These are phyloP conservation scores for Xylogone sp. DNA, from an alignment of 2,329 filamentous ascomycete species.

Conservation along the genomic window DNA sequence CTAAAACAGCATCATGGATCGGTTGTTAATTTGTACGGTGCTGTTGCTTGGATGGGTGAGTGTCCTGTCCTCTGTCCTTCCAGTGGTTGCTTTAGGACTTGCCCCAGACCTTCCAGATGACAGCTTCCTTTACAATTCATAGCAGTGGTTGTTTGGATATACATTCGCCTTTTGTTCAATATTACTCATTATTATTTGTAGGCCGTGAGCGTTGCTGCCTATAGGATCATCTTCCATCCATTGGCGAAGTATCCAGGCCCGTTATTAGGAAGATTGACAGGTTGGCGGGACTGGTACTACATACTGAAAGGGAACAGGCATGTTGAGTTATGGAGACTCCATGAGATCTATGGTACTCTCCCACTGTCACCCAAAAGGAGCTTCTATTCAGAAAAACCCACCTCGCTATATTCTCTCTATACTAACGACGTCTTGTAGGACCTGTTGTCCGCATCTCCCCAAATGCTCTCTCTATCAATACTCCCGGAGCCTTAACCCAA, in stretches of 20 bases:
- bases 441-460: conserved; percentile 70
- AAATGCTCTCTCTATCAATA: conserved; percentile 73
- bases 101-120: too few relatives aligned
- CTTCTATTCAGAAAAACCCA: not conserved
- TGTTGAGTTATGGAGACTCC: conserved; percentile 22
- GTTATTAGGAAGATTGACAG: conserved; percentile 21
- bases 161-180: too few relatives aligned
- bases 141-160: too few relatives aligned
- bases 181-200: too few relatives aligned
- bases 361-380: not conserved
- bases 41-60: too few relatives aligned
- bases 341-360: conserved; percentile 27
- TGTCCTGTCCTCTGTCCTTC: too few relatives aligned
- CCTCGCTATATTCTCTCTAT: not conserved
- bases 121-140: too few relatives aligned
- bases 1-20: too few relatives aligned
- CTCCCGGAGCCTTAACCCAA: conserved; percentile 59
- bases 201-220: too few relatives aligned
- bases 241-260: conserved; percentile 28
- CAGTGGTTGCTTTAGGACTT: too few relatives aligned
- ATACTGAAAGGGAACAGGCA: conserved; percentile 10
- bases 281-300: conserved; percentile 2
- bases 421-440: conserved; percentile 31
- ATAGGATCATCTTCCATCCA: conserved; percentile 20
- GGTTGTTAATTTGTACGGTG: too few relatives aligned